A percentile compares a stretch with the other conserved stretches of the same genome.
phyloP scores from a whole-genome alignment of 345 rosid species.

The Citrus trifoliata region DNA sequence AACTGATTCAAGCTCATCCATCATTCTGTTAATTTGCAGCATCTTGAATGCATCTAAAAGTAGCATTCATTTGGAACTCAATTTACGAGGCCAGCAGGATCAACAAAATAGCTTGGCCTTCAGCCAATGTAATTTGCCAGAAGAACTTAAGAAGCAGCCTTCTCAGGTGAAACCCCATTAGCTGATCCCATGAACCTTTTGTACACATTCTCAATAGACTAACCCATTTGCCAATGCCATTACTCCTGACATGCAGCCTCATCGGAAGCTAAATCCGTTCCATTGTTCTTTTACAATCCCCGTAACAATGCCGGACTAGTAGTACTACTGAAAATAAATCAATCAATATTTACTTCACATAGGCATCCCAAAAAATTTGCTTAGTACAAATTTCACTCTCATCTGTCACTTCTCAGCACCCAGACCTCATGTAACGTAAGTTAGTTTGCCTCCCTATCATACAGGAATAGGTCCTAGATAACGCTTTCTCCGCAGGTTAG shows the following conservation, averaged over 20 bases:
- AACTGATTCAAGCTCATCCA: background rate
- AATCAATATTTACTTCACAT: background rate
- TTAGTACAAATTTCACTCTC: background rate
- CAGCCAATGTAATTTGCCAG: background rate
- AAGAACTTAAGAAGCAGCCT: background rate
- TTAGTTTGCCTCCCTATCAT: background rate
- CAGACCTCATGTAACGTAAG: background rate
- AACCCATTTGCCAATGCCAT: background rate
- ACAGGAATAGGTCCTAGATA: background rate
- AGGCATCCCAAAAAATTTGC: background rate
- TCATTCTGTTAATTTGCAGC: background rate
- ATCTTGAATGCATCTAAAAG: background rate
- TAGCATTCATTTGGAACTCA: background rate
- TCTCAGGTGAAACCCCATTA: background rate
- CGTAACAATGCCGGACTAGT: background rate
- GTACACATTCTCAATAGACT: background rate
- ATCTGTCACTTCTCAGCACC: background rate
- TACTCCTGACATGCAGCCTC: background rate
- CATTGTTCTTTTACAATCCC: background rate
- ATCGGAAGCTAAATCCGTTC: background rate
- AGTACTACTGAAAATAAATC: background rate
- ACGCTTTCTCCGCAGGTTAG: background rate
- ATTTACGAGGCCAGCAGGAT: background rate
- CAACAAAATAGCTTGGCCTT: background rate
- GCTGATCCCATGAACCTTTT: background rate